These are phyloP conservation scores for Candida sp. DNA, from an alignment of 1,139 yeast species.

Conservation along the genomic window DNA sequence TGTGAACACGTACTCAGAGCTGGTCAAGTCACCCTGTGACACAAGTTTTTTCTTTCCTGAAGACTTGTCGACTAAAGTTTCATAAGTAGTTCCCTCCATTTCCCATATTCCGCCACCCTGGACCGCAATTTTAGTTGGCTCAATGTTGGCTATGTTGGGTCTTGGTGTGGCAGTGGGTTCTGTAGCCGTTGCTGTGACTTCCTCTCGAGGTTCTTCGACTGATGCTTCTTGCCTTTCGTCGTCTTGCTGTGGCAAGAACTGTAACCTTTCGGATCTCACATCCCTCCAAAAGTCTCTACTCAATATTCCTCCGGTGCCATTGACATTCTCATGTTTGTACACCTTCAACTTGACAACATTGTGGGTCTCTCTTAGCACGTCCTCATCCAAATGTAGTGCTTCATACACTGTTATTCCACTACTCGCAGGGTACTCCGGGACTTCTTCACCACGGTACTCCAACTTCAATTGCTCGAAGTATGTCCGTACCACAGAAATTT, in stretches of 20 bases:
- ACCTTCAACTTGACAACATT: slow-evolving; percentile 15
- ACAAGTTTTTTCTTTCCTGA: slow-evolving; percentile 19
- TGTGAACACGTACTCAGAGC: slow-evolving; percentile 24
- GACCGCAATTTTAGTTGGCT: slow-evolving; percentile 27
- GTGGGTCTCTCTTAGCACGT: slow-evolving; percentile 11
- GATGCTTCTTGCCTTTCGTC: slow-evolving; percentile 10
- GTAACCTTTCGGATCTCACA: slow-evolving; percentile 26
- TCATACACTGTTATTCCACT: slow-evolving; percentile 17
- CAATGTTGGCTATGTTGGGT: slow-evolving; percentile 16
- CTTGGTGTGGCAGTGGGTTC: background rate
- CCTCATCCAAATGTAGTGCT: slow-evolving; percentile 17
- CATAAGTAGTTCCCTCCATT: slow-evolving; percentile 30
- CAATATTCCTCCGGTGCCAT: slow-evolving; percentile 18
- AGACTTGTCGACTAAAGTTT: slow-evolving; percentile 19
- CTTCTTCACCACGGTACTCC: slow-evolving; percentile 14
- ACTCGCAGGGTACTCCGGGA: slow-evolving; percentile 11
- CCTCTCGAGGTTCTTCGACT: background rate
- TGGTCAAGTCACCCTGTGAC: slow-evolving; percentile 26
- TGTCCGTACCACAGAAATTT: slow-evolving; percentile 28
- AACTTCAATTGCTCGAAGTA: slow-evolving; percentile 32
- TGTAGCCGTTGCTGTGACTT: background rate
- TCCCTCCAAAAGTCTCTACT: slow-evolving; percentile 33
- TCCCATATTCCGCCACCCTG: slow-evolving; percentile 29
- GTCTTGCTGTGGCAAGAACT: slow-evolving; percentile 23
- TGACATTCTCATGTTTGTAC: slow-evolving; percentile 15